Evolutionary conservation across 495 filamentous ascomycete species (phyloP), one percentile per base, ranked within the genome.

Genomic region (Penicillium canescens): DNA sequence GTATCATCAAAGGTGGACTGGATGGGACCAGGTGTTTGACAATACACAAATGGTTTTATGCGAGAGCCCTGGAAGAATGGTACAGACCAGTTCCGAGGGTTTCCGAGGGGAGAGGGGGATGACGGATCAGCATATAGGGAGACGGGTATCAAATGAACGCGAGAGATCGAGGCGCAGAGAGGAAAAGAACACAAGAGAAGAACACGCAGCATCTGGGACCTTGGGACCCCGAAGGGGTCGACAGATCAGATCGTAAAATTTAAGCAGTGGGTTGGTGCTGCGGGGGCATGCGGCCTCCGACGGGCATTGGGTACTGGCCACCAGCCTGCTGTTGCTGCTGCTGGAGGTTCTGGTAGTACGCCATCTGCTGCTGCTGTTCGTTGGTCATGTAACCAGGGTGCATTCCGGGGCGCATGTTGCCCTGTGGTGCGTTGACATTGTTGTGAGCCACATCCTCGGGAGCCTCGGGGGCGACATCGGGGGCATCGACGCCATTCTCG

Each of bases 401-500:
- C 60, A 79, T 77, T 13, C 74, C 75, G 6, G 76, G 75, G 43
- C 78, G 67, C 61, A 83, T 80, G 62, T 73, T 78, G 24, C 72
- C 58, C 61, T 80, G 79, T 33, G 74, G 78, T 26, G 79, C 71
- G 50, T 77, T 79, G 54, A 83, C 73, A 43, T 78, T 79, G 60
- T 56, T 71, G 57, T 83, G 79, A 43, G 62, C 69, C 38, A 82
- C 78, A 48, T 83, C 80, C 66, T 83, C 80, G 46, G 80, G 80
- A 8, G 80, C 76, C 62, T 83, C 80, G 49, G 80, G 72, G 10
- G 78, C 75, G 13, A 80, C 79, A 56, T 83, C 80, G 61, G 72
- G 59, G 42, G 70, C 71, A 53, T 96, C 92, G 58, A 97, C 89
- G 45, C 94, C 94, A 58, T 97, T 97, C 66, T 95, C 89, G 62